Conservation (phyloP, 805 yeast genomes). For the Pichia manshurica region DNA sequence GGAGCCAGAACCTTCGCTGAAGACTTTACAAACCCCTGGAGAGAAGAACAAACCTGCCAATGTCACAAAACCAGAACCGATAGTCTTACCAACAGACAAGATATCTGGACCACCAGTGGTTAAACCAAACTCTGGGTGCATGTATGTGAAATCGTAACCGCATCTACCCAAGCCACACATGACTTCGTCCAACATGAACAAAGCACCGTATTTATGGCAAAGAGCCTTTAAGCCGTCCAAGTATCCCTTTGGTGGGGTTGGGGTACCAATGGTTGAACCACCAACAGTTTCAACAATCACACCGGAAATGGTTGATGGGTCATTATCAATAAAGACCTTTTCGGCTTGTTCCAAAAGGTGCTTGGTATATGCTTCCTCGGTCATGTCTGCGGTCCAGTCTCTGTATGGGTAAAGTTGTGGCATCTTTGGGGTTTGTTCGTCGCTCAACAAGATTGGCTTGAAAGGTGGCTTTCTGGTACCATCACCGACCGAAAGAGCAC, state of each 20-base stretch:
- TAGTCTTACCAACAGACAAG: constrained; percentile 43
- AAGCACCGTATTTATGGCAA: constrained; percentile 46
- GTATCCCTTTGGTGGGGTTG: constrained; percentile 42
- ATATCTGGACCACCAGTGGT: constrained; percentile 42
- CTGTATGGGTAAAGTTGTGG: constrained; percentile 32
- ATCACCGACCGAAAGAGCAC: constrained; percentile 39
- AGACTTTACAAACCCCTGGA: constrained; percentile 34
- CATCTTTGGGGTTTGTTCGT: constrained; percentile 25
- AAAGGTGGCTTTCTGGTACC: constrained; percentile 28
- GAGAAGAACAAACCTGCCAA: constrained; percentile 41
- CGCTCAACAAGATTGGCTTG: constrained; percentile 7
- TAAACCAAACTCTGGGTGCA: constrained; percentile 27
- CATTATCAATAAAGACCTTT: constrained; percentile 34
- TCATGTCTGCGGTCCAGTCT: constrained; percentile 24
- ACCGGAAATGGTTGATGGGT: constrained; percentile 40
- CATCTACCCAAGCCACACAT: constrained; percentile 55
- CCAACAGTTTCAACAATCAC: constrained; percentile 42
- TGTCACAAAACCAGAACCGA: constrained; percentile 47
- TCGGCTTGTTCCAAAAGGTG: constrained; percentile 37
- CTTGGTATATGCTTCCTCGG: constrained; percentile 35
- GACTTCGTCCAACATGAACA: constrained; percentile 48
- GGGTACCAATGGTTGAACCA: constrained; percentile 43
- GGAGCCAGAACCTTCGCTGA: constrained; percentile 34
- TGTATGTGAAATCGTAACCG: constrained; percentile 40
- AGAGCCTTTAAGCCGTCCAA: constrained; percentile 40